Evolutionary conservation across 192 early-diverging fungal species (phyloP), one percentile per base, ranked within the genome.

Genomic region (Gaertneriomyces semiglobifer): DNA sequence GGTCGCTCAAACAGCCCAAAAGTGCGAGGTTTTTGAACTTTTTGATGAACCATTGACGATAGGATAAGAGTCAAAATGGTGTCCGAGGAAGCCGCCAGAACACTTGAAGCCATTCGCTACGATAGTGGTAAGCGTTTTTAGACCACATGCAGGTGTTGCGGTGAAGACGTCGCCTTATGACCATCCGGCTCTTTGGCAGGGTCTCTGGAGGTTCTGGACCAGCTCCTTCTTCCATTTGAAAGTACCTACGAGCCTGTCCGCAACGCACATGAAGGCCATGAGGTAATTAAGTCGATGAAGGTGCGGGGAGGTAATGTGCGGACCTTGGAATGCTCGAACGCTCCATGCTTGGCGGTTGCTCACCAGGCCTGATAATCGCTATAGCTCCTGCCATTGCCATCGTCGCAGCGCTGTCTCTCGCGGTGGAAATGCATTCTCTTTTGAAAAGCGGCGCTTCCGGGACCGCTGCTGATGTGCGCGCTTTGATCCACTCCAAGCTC

Each of bases 361-460:
- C 33, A 16, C 47, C 12, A 33, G 14, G 19, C 41, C 51, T 19
- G 5, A 56, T 40, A 67, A 42, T 20, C 19, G 9, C 4, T 38
- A 38, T 40, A 71, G 94, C 96, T 4, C 96, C 96, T 6, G 96
- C 96, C 12, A 98, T 98, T 63, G 96, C 93, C 66, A 94, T 98
- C 58, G 93, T 97, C 18, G 96, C 94, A 4, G 93, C 92, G 2
- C 81, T 96, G 4, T 85, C 92, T 1, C 82, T 97, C 7, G 94
- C 92, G 2, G 92, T 94, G 2, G 94, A 96, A 56, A 72, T 92
- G 44, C 54, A 69, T 46, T 19, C 41, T 48, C 33, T 67, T 62
- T 4, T 58, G 5, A 6, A 72, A 8, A 10, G 45, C 6, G 38
- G 14, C 6, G 6, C 58, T 9, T 64, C 79, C 51, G 51, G 33